Conservation (phyloP, 2,329 filamentous ascomycete genomes). For the Fusarium fujikuroi region DNA sequence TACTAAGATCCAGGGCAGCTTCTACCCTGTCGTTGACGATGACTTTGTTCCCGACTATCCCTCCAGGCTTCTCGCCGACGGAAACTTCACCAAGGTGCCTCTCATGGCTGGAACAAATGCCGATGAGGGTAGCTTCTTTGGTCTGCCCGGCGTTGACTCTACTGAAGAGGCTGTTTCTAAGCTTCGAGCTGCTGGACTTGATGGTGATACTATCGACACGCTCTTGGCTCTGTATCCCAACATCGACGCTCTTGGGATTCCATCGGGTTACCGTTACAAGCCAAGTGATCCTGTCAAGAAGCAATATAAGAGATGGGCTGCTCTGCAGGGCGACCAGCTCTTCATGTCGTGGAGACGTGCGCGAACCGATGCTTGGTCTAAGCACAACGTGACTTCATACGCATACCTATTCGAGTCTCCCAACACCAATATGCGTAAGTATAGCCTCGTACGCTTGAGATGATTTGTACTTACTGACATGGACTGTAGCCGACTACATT, state of each 20-base stretch:
- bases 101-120: slow-evolving; percentile 71
- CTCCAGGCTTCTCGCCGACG: slow-evolving; percentile 64
- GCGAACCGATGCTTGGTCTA: slow-evolving; percentile 63
- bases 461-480: background rate
- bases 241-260: slow-evolving; percentile 35
- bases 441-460: fast-evolving
- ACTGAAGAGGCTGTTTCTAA: slow-evolving; percentile 15
- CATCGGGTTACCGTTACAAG: slow-evolving; percentile 23
- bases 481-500: slow-evolving; percentile 13
- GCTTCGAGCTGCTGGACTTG: slow-evolving; percentile 6
- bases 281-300: slow-evolving; percentile 19
- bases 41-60: slow-evolving; percentile 54
- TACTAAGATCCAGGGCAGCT: slow-evolving; percentile 15
- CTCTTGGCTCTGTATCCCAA: slow-evolving; percentile 37
- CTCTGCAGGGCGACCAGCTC: slow-evolving; percentile 62
- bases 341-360: slow-evolving; percentile 66
- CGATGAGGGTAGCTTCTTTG: slow-evolving; percentile 71
- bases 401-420: slow-evolving; percentile 61
- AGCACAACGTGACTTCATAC: slow-evolving; percentile 61
- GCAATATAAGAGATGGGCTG: slow-evolving; percentile 64
- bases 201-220: slow-evolving; percentile 20
- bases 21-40: slow-evolving; percentile 47
- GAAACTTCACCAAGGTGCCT: slow-evolving; percentile 71
- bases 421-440: slow-evolving; percentile 22
- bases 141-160: slow-evolving; percentile 53